Evolutionary conservation across 768 basidiomycete genomes (phyloP), one percentile per base, ranked within the genome.

Genomic region (Termitomyces sp.): DNA sequence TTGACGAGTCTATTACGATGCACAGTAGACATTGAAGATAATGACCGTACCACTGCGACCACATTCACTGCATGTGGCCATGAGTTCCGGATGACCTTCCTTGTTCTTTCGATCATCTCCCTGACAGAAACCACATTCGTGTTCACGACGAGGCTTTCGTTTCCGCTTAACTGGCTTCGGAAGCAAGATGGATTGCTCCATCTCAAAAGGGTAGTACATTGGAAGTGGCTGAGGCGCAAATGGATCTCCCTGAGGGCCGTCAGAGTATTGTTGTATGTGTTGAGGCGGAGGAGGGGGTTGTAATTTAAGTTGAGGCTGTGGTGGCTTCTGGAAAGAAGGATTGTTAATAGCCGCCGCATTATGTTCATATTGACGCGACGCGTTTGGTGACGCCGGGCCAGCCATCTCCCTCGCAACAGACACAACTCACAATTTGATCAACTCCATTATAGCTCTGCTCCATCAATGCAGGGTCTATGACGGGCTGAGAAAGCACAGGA

Each of bases 31-130:
- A 30, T 41, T 28, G 51, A 45, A 50, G 55, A 59, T 64, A 44
- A 41, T 30, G 9, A 43, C 73, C 80, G 52, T 64, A 89, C 95
- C 91, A 62, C 87, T 92, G 45, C 88, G 80, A 2, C 88, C 88
- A 68, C 94, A 98, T 59, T 86, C 84, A 57, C 76, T 73, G 68
- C 94, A 98, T 56, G 84, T 84, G 21, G 89, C 77, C 84, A 96
- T 84, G 21, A 63, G 62, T 65, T 97, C 94, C 10, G 76, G 69
- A 48, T 80, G 63, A 11, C 77, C 78, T 9, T 68, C 60, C 65
- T 77, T 80, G 66, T 92, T 92, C 65, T 68, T 76, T 45, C 66
- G 61, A 58, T 84, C 81, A 46, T 81, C 78, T 0, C 90, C 89
- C 47, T 76, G 74, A 65, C 95, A 98, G 62, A 91, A 89, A 2